phyloP scores from a whole-genome alignment of 208 protist species.

The Acanthamoeba divionensis region DNA sequence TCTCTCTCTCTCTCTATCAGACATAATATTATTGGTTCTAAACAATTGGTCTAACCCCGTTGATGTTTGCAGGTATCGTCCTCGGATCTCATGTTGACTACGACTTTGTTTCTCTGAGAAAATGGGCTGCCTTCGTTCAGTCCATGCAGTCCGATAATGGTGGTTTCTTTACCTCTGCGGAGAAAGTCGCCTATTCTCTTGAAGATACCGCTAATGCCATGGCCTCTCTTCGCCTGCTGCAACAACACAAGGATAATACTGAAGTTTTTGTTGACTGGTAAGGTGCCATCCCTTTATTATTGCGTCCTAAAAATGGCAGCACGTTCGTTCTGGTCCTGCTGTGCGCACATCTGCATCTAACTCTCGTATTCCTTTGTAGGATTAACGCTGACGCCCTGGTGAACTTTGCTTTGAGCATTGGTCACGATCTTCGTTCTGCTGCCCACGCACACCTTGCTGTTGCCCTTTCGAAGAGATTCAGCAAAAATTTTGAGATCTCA shows the following conservation, averaged over 20 bases:
- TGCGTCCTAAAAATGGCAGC: too few species aligned
- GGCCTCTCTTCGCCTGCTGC: background rate
- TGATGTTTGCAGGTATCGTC: too few species aligned
- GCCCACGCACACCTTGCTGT: slow-evolving; percentile 11
- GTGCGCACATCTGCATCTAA: too few species aligned
- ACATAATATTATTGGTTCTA: too few species aligned
- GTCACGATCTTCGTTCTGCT: background rate
- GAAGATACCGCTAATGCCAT: slow-evolving; percentile 36
- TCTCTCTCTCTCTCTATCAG: too few species aligned
- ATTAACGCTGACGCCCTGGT: background rate
- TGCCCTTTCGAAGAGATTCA: background rate
- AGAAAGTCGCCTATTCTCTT: background rate
- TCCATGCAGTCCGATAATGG: background rate
- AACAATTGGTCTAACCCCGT: too few species aligned
- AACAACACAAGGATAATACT: slow-evolving; percentile 11
- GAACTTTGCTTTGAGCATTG: background rate
- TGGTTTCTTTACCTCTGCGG: background rate
- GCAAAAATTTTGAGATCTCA: background rate
- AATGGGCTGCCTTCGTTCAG: slow-evolving; percentile 4
- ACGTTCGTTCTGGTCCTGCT: too few species aligned
- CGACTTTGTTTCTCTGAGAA: background rate
- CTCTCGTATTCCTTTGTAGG: too few species aligned
- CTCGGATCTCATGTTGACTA: slow-evolving; percentile 14
- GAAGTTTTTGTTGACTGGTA: background rate
- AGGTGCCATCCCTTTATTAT: too few species aligned